phyloP scores from a whole-genome alignment of 2,329 filamentous ascomycete species.

The Penicillium sp. region DNA sequence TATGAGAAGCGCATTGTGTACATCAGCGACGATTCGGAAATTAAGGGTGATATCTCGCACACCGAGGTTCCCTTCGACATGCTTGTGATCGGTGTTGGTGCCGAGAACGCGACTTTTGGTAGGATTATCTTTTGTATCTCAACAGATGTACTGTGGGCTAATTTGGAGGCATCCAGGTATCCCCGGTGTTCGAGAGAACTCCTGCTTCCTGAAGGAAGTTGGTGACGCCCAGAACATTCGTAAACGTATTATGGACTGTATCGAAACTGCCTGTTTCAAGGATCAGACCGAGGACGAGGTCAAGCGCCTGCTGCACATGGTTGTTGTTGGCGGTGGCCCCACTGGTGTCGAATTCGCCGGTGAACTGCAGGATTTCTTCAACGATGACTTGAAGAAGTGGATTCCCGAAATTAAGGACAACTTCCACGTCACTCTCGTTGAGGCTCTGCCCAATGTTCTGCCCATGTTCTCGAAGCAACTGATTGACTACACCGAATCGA shows the following conservation, averaged over 20 bases:
- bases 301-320: slow-evolving; percentile 95
- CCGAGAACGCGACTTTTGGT: slow-evolving; percentile 98
- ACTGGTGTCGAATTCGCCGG: slow-evolving; percentile 98
- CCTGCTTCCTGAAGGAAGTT: slow-evolving; percentile 98
- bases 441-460: slow-evolving; percentile 89
- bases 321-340: slow-evolving; percentile 87
- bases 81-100: slow-evolving; percentile 94
- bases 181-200: slow-evolving; percentile 89
- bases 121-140: slow-evolving; percentile 26
- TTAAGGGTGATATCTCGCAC: slow-evolving; percentile 77
- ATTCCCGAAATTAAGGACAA: slow-evolving; percentile 91
- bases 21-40: slow-evolving; percentile 88
- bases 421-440: slow-evolving; percentile 96
- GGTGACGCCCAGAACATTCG: slow-evolving; percentile 92
- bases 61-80: slow-evolving; percentile 97
- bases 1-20: slow-evolving; percentile 83
- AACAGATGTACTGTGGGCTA: slow-evolving; percentile 12
- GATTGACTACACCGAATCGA: slow-evolving; percentile 99
- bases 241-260: slow-evolving; percentile 99
- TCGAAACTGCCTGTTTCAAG: slow-evolving; percentile 98
- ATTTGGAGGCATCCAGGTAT: slow-evolving; percentile 56
- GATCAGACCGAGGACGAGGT: slow-evolving; percentile 85
- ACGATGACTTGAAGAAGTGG: slow-evolving; percentile 96
- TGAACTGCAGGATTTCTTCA: slow-evolving; percentile 98
- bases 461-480: slow-evolving; percentile 99